Evolutionary conservation across 1,284 basidiomycete genomes (phyloP).

Genomic region (Laetiporus sulphureus): DNA sequence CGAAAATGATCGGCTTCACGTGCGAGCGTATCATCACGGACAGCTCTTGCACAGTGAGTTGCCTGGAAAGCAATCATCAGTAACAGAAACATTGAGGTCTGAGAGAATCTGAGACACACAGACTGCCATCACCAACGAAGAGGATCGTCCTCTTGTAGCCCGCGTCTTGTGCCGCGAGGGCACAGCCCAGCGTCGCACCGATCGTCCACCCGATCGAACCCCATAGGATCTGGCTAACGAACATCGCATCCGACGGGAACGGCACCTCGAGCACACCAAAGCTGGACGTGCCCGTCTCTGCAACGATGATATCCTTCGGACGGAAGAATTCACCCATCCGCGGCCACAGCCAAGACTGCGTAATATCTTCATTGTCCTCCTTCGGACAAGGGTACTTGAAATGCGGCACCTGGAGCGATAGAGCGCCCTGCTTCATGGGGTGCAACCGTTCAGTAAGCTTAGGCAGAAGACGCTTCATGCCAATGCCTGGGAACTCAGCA

Average conservation of each 20-base stretch:
- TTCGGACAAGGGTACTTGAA: constrained; percentile 42
- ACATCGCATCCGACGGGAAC: constrained; percentile 59
- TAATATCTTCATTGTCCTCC: constrained; percentile 47
- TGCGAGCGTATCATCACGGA: constrained; percentile 70
- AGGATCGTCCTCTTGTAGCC: constrained; percentile 66
- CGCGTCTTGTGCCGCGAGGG: constrained; percentile 70
- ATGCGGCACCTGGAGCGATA: constrained; percentile 40
- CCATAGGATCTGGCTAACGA: constrained; percentile 78
- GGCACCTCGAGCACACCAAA: constrained; percentile 59
- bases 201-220: constrained; percentile 86
- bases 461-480: constrained; percentile 69
- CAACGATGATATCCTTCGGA: constrained; percentile 72
- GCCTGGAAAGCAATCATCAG: constrained; percentile 30
- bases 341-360: constrained; percentile 86
- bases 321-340: constrained; percentile 75
- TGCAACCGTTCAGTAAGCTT: constrained; percentile 55
- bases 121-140: constrained; percentile 83
- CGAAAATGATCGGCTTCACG: constrained; percentile 74
- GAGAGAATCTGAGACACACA: constrained; percentile 32
- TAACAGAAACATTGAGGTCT: not conserved
- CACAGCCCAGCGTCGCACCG: constrained; percentile 69
- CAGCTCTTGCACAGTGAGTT: constrained; percentile 71
- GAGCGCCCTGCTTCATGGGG: constrained; percentile 32
- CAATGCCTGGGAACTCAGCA: constrained; percentile 54
- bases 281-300: constrained; percentile 68